Evolutionary conservation across 2,329 filamentous ascomycete genomes (phyloP), one percentile per base, ranked within the genome.

Genomic region (Trichoderma sp.): DNA sequence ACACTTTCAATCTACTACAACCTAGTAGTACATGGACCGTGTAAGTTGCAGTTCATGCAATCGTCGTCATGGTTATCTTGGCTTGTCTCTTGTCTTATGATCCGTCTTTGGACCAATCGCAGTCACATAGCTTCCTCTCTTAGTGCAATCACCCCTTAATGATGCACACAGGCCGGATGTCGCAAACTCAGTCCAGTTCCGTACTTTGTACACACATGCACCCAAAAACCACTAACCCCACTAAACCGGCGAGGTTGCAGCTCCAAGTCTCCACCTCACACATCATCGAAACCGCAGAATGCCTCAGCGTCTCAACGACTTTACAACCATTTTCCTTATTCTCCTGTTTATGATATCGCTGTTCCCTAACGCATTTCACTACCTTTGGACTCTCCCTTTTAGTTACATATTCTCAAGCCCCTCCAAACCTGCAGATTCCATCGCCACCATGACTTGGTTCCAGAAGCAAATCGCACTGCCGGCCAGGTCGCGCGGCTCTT

Each of bases 391-490:
- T 1, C 70, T 85, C 1, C 85, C 85, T 0, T 76, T 87, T 29
- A 72, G 74, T 27, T 72, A 84, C 22, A 37, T 73, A 70, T 82
- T 70, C 65, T 81, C 68, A 42, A 71, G 64, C 67, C 72, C 71
- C 25, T 70, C 74, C 74, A 67, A 74, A 76, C 71, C 75, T 77
- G 76, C 73, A 34, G 63, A 64, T 22, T 37, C 61, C 72, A 73
- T 68, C 68, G 68, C 70, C 69, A 79, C 75, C 68, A 89, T 89
- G 87, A 92, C 88, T 70, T 97, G 92, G 92, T 88, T 86, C 74
- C 94, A 97, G 81, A 97, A 95, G 79, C 86, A 90, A 60, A 89
- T 98, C 80, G 87, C 89, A 1, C 89, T 98, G 15, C 92, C 93
- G 60, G 77, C 92, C 22, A 87, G 88, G 76, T 87, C 89, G 53